Evolutionary conservation across 1,139 yeast species (phyloP), one percentile per base, ranked within the genome.

Genomic region (Scheffersomyces segobiensis): DNA sequence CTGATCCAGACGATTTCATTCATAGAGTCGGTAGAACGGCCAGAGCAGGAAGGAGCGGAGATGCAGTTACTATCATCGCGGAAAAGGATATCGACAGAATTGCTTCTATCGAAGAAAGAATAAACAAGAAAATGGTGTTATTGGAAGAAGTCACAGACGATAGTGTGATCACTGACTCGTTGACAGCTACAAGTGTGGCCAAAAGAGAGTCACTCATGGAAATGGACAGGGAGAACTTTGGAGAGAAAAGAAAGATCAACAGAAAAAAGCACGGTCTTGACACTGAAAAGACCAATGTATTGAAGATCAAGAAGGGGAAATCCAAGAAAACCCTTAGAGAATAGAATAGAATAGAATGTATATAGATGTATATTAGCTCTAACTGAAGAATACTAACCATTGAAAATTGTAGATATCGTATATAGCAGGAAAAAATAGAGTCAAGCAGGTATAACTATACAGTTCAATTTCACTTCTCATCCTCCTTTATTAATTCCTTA

Each of bases 11-110:
- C 71, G 98, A 93, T 71, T 96, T 90, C 68, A 91, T 95, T 59
- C 99, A 95, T 76, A 82, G 99, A 72, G 97, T 93, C n/a, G 99
- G 99, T 82, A 92, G 99, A 86, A 95, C 99, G 20, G 99, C 99
- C n/a, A 90, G 99, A 83, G 99, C 99, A 3, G 98, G 98, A 5
- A 82, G 96, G 67, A 78, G 79, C 57, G 84, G 84, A 64, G 79
- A 77, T 56, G 75, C 84, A 5, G 72, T 80, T 3, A 86, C 96
- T 17, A 82, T 95, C 60, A 89, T 95, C 5, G 86, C 97, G 0
- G 97, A 93, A 67, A 86, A 89, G 60, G 99, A 95, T 68, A 88
- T 95, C 19, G 83, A 81, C 32, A 82, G 98, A 67, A 84, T 95
- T 12, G 85, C 91, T 63, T 88, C 95, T 8, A 95, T 95, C 57